A percentile compares a stretch with the other conserved stretches of the same genome.
Conservation (phyloP, 345 rosid species). For the Carallia brachiata region DNA sequence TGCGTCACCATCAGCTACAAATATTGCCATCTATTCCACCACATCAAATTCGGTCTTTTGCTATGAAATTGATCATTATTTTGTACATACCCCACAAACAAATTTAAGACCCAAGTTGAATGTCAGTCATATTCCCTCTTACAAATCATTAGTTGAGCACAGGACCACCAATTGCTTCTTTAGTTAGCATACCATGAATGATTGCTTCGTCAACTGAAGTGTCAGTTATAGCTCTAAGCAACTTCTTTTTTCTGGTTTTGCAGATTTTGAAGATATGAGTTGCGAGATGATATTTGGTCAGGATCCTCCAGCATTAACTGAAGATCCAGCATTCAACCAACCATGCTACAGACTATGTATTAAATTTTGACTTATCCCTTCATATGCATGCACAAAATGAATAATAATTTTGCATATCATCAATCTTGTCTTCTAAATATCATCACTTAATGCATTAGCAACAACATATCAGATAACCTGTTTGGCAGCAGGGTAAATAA, state of each 20-base stretch:
- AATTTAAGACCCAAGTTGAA: conserved; percentile 24
- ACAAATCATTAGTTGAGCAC: conserved; percentile 21
- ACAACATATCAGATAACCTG: neutral
- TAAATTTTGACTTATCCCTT: conserved; percentile 6
- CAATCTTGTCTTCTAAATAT: neutral
- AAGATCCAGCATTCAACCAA: conserved; percentile 80
- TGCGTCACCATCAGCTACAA: neutral
- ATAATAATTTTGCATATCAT: neutral
- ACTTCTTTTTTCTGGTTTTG: conserved; percentile 20
- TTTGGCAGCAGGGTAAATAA: neutral
- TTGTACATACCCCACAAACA: conserved; percentile 5
- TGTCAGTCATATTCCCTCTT: conserved; percentile 14
- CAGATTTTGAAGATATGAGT: conserved; percentile 95
- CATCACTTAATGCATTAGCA: too few species aligned
- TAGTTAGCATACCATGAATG: conserved; percentile 6
- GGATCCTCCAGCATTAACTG: conserved; percentile 59
- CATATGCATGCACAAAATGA: neutral
- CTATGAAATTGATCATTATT: conserved; percentile 48
- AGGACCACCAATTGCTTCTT: neutral
- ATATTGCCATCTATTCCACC: conserved; percentile 25
- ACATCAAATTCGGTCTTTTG: conserved; percentile 19
- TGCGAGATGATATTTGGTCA: conserved; percentile 92
- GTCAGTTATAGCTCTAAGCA: neutral
- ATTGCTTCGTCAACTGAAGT: neutral
- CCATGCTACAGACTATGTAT: conserved; percentile 86